These are phyloP conservation scores for Leucocoprinus sp. DNA, from an alignment of 768 basidiomycete genomes.

Conservation along the genomic window DNA sequence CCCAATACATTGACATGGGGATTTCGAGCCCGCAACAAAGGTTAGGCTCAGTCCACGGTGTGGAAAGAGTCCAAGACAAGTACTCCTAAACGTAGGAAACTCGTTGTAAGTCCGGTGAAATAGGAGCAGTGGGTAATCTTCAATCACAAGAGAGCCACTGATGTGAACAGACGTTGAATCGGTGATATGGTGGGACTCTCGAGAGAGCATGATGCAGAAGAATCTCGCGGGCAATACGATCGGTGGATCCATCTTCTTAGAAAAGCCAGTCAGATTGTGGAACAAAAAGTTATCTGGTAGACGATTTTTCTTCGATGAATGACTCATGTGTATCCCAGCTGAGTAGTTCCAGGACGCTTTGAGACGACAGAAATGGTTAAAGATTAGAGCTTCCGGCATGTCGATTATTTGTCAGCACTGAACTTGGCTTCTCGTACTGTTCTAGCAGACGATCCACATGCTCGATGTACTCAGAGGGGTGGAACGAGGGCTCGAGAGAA, in stretches of 20 bases:
- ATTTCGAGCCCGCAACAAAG: not conserved
- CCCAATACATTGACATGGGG: not conserved
- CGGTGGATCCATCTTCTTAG: not conserved
- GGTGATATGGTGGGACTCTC: not conserved
- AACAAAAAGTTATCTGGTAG: not conserved
- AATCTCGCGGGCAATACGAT: not conserved
- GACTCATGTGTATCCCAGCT: not conserved
- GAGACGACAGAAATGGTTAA: conserved; percentile 6
- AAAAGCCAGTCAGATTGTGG: conserved; percentile 3
- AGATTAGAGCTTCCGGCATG: too few species aligned
- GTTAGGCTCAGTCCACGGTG: not conserved
- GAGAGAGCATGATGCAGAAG: not conserved
- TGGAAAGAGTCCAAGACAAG: not conserved
- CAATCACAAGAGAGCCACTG: conserved; percentile 1
- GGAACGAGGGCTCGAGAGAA: too few species aligned
- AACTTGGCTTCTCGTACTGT: too few species aligned
- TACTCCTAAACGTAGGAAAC: not conserved
- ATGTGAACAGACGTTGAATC: not conserved
- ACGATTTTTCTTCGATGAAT: not conserved
- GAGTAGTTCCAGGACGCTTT: conserved; percentile 1
- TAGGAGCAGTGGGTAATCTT: conserved; percentile 1
- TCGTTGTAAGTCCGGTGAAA: conserved; percentile 5
- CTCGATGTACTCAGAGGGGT: too few species aligned
- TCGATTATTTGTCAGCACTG: not conserved
- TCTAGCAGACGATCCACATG: too few species aligned